Conservation (phyloP, 768 basidiomycete species). For the Boletus patriciae region DNA sequence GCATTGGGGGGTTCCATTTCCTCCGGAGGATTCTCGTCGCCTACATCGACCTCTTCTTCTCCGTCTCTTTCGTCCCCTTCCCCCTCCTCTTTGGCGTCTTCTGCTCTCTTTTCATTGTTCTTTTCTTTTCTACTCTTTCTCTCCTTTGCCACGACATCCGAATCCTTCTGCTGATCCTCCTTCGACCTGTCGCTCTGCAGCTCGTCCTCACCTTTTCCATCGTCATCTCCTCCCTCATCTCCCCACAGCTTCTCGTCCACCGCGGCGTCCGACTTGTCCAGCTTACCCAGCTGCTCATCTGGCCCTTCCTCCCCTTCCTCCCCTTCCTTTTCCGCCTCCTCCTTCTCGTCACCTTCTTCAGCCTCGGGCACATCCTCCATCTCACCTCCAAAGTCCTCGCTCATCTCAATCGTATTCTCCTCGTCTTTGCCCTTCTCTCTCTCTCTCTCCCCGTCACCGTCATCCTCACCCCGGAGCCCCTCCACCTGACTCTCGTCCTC, state of each 20-base stretch:
- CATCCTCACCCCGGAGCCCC: slow-evolving; percentile 74
- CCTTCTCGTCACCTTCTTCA: slow-evolving; percentile 42
- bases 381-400: slow-evolving; percentile 82
- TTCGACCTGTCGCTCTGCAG: slow-evolving; percentile 61
- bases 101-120: slow-evolving; percentile 35
- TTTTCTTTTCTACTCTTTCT: slow-evolving; percentile 40
- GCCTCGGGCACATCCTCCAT: slow-evolving; percentile 77
- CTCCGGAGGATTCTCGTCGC: slow-evolving; percentile 39
- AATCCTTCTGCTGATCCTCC: slow-evolving; percentile 42
- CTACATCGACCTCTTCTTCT: slow-evolving; percentile 22
- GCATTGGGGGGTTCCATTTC: slow-evolving; percentile 47
- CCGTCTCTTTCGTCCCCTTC: slow-evolving; percentile 29
- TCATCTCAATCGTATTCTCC: slow-evolving; percentile 87
- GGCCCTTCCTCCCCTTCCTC: slow-evolving; percentile 55
- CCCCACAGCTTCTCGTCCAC: slow-evolving; percentile 99
- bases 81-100: slow-evolving; percentile 30
- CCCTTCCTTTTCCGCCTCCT: slow-evolving; percentile 51
- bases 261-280: slow-evolving; percentile 78
- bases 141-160: slow-evolving; percentile 83
- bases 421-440: slow-evolving; percentile 52
- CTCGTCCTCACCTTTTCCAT: slow-evolving; percentile 50
- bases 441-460: slow-evolving; percentile 27
- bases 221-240: slow-evolving; percentile 65
- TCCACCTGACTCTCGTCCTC: slow-evolving; percentile 97
- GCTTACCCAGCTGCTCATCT: slow-evolving; percentile 81